These are phyloP conservation scores for Gracilaria vermiculophylla DNA, from an alignment of 23 red algal genomes.

Conservation along the genomic window DNA sequence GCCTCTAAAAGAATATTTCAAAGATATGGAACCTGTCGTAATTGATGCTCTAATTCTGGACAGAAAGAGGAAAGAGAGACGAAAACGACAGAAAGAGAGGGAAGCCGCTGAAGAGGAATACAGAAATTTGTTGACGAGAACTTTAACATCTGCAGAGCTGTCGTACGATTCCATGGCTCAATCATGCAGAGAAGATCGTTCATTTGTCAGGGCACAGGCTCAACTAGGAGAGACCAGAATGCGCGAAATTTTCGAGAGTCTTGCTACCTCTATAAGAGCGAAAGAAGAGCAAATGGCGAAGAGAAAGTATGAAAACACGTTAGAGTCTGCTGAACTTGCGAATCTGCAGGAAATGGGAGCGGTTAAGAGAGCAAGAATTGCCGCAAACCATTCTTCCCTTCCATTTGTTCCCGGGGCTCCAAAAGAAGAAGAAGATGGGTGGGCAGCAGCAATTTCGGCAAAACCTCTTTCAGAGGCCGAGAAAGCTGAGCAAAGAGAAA, in stretches of 20 bases:
- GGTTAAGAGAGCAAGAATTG: slow-evolving; percentile 26
- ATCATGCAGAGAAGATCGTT: slow-evolving; percentile 24
- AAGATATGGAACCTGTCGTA: slow-evolving; percentile 9
- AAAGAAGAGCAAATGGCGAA: slow-evolving; percentile 18
- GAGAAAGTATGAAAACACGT: slow-evolving; percentile 13
- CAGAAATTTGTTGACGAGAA: slow-evolving; percentile 5
- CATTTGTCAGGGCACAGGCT: background rate
- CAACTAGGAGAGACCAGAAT: slow-evolving; percentile 7
- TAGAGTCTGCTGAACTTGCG: slow-evolving; percentile 16
- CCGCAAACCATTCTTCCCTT: slow-evolving; percentile 1
- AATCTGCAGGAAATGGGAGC: background rate
- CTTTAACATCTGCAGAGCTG: background rate
- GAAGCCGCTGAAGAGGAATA: slow-evolving; percentile 35
- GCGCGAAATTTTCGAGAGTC: background rate
- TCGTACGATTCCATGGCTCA: background rate
- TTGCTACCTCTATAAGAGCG: background rate
- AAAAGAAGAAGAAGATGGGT: slow-evolving; percentile 58
- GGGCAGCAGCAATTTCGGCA: slow-evolving; percentile 48
- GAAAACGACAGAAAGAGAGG: slow-evolving; percentile 48
- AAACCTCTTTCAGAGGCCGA: slow-evolving; percentile 44
- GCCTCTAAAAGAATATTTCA: slow-evolving; percentile 16
- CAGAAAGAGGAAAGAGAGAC: slow-evolving; percentile 42
- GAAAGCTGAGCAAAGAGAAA: slow-evolving; percentile 38
- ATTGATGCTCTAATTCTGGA: slow-evolving; percentile 50
- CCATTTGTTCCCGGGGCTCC: background rate